Percentiles rank a stretch among this genome's conserved stretches.
phyloP scores from a whole-genome alignment of 2,329 filamentous ascomycete genomes.

The Hypoxylon sp. region DNA sequence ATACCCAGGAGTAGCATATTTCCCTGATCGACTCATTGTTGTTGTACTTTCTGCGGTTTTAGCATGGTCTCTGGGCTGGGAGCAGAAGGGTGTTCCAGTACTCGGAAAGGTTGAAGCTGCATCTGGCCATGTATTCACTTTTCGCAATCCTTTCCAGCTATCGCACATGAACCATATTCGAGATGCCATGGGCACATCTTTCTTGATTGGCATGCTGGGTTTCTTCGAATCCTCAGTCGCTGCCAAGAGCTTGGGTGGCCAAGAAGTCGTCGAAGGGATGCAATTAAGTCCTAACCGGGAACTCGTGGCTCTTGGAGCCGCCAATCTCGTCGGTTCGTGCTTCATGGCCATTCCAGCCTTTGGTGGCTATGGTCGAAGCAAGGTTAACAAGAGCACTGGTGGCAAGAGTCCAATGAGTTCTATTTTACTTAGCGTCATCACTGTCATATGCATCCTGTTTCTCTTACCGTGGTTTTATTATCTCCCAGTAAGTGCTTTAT shows the following conservation, averaged over 20 bases:
- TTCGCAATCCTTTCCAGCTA: slow-evolving; percentile 87
- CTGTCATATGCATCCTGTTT: slow-evolving; percentile 84
- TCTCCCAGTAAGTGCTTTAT: slow-evolving; percentile 78
- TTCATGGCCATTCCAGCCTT: slow-evolving; percentile 96
- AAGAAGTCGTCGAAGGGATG: slow-evolving; percentile 81
- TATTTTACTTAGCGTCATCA: slow-evolving; percentile 86
- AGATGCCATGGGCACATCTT: slow-evolving; percentile 89
- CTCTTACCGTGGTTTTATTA: slow-evolving; percentile 94
- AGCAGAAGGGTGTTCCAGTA: slow-evolving; percentile 83
- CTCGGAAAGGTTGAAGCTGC: slow-evolving; percentile 84
- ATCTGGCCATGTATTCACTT: slow-evolving; percentile 79
- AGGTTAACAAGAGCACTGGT: slow-evolving; percentile 93
- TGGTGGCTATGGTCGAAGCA: slow-evolving; percentile 95
- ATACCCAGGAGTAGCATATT: slow-evolving; percentile 84
- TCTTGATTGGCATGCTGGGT: slow-evolving; percentile 93
- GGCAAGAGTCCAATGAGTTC: slow-evolving; percentile 95
- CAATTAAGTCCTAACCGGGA: slow-evolving; percentile 92
- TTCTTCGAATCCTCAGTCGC: slow-evolving; percentile 99
- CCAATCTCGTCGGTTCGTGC: slow-evolving; percentile 90
- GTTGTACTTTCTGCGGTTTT: slow-evolving; percentile 88
- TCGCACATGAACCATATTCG: slow-evolving; percentile 85
- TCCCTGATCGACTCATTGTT: slow-evolving; percentile 92
- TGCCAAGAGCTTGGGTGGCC: slow-evolving; percentile 86
- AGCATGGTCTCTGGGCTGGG: slow-evolving; percentile 83
- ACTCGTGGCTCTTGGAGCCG: slow-evolving; percentile 89